Evolutionary conservation across 345 rosid species (phyloP).

Genomic region (Syzygium grande): DNA sequence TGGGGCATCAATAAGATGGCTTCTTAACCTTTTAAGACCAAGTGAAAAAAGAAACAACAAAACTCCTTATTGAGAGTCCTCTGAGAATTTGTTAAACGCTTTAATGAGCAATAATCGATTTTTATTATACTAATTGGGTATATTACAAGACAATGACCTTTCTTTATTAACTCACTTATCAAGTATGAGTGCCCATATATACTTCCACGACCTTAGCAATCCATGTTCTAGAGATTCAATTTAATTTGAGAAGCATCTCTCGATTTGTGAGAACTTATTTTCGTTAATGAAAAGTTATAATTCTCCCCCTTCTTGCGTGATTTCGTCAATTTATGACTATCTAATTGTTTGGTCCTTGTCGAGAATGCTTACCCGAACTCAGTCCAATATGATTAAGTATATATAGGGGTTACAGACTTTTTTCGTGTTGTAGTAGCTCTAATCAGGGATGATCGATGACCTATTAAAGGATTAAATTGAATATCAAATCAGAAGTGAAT

Average conservation of each 20-base stretch:
- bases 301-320: not conserved
- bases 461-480: too few relatives aligned
- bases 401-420: not conserved
- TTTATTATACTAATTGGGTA: not conserved
- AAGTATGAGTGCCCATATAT: not conserved
- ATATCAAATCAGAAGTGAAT: too few relatives aligned
- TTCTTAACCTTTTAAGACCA: not conserved
- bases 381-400: not conserved
- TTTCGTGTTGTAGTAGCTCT: not conserved
- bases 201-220: not conserved
- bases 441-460: not conserved
- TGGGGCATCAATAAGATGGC: not conserved
- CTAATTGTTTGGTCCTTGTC: not conserved
- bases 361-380: not conserved
- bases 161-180: not conserved
- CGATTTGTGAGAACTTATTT: not conserved
- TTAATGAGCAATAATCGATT: not conserved
- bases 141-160: not conserved
- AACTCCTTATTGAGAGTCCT: not conserved
- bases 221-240: not conserved
- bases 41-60: not conserved
- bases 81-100: not conserved
- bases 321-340: not conserved
- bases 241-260: not conserved
- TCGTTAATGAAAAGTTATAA: not conserved